Conservation (phyloP, 352 stramenopile species). For the Pythium guiyangense region DNA sequence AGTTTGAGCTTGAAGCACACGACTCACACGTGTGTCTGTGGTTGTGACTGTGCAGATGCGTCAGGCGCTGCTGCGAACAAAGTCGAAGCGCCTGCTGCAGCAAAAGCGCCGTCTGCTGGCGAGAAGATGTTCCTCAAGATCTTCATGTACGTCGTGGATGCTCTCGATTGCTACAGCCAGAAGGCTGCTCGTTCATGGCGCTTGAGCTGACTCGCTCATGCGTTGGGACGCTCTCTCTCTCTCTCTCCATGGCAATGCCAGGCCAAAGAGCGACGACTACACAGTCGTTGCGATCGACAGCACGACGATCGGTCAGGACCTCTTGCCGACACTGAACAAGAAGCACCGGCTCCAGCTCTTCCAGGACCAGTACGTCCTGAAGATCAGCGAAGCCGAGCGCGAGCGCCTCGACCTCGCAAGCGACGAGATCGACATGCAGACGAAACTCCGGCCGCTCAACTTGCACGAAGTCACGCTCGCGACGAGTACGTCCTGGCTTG, state of each 20-base stretch:
- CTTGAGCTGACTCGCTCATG: neutral
- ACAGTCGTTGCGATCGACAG: conserved; percentile 82
- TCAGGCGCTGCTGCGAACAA: conserved; percentile 15
- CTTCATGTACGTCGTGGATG: conserved; percentile 52
- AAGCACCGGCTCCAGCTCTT: conserved; percentile 83
- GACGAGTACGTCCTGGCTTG: conserved; percentile 54
- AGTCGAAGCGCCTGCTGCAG: conserved; percentile 22
- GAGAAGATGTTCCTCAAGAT: conserved; percentile 88
- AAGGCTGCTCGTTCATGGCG: no score
- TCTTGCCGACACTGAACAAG: conserved; percentile 84
- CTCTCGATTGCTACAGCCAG: no score
- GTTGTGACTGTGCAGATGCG: conserved; percentile 12
- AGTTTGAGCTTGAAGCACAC: neutral
- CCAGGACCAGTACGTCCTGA: conserved; percentile 87
- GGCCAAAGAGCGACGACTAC: conserved; percentile 88
- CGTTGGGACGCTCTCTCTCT: neutral
- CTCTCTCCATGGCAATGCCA: conserved; percentile 12
- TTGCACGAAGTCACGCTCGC: conserved; percentile 85
- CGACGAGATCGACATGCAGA: conserved; percentile 88
- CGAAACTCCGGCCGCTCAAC: conserved; percentile 74
- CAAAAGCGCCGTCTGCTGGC: conserved; percentile 42
- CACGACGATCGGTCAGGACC: conserved; percentile 72
- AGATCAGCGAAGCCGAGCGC: conserved; percentile 82
- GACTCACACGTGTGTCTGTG: neutral
- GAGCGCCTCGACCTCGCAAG: conserved; percentile 76